Percentiles rank a stretch among this genome's conserved stretches.
phyloP scores from a whole-genome alignment of 495 filamentous ascomycete species.

The Annulohypoxylon stygium region DNA sequence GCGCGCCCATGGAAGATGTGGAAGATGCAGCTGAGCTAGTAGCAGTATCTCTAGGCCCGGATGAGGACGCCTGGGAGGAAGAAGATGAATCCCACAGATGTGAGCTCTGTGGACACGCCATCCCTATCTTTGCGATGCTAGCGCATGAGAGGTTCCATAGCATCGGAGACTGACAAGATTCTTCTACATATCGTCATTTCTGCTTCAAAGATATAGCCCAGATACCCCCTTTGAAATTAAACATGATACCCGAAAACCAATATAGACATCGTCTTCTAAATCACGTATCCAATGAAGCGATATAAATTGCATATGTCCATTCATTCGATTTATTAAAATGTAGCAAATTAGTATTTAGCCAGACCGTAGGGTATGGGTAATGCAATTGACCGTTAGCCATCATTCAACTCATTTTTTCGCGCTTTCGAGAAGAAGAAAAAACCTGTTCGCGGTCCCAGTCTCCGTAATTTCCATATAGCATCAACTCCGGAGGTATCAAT shows the following conservation, averaged over 20 bases:
- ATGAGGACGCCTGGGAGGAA: constrained; percentile 60
- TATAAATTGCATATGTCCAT: constrained; percentile 19
- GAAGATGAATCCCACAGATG: constrained; percentile 67
- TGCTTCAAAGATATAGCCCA: not conserved
- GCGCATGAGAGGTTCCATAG: constrained; percentile 81
- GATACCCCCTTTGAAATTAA: constrained; percentile 29
- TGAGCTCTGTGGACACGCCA: constrained; percentile 61
- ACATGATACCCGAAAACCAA: constrained; percentile 15
- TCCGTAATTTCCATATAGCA: constrained; percentile 30
- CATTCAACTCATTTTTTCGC: constrained; percentile 26
- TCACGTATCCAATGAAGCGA: not conserved
- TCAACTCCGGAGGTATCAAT: constrained; percentile 46
- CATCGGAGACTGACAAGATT: constrained; percentile 50
- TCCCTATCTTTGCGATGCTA: constrained; percentile 78
- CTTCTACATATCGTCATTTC: not conserved
- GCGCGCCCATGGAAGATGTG: not conserved
- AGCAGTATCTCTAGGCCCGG: constrained; percentile 34
- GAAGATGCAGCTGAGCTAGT: constrained; percentile 4
- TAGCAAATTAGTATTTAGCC: constrained; percentile 31
- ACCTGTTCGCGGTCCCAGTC: constrained; percentile 33
- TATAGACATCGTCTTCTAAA: not conserved
- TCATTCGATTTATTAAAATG: constrained; percentile 38
- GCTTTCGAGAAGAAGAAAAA: constrained; percentile 26
- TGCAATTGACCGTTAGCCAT: constrained; percentile 34
- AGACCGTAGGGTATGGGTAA: constrained; percentile 18